Percentiles rank a stretch among this genome's conserved stretches.
These are phyloP conservation scores for Schwanniomyces yamadae DNA, from an alignment of 805 yeast genomes.

Conservation along the genomic window DNA sequence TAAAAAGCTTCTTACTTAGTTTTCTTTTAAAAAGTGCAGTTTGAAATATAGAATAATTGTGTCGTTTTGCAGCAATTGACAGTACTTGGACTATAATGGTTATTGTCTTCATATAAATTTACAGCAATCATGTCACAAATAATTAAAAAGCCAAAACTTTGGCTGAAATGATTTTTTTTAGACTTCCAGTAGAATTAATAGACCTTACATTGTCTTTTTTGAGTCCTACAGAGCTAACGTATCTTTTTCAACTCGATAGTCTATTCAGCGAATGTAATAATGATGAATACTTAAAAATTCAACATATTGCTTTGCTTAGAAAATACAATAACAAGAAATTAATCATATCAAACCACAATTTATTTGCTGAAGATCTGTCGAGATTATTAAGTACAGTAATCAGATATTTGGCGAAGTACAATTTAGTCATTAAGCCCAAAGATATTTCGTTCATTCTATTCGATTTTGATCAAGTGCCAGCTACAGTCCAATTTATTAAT, in stretches of 20 bases:
- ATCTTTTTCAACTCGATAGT: conserved; percentile 8
- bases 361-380: not conserved
- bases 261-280: not conserved
- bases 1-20: too few relatives aligned
- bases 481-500: not conserved
- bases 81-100: conserved; percentile 2
- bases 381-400: conserved; percentile 7
- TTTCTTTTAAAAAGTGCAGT: too few relatives aligned
- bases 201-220: conserved; percentile 7
- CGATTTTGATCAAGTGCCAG: conserved; percentile 7
- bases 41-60: too few relatives aligned
- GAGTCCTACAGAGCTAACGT: conserved; percentile 5
- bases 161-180: conserved; percentile 2
- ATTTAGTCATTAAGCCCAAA: conserved; percentile 19
- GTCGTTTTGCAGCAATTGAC: too few relatives aligned
- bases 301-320: conserved; percentile 10
- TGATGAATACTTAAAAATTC: conserved; percentile 5
- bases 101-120: conserved; percentile 1
- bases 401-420: conserved; percentile 15
- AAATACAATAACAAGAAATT: conserved; percentile 5
- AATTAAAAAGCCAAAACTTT: not conserved
- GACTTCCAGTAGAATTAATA: conserved; percentile 11
- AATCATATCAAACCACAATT: conserved; percentile 6
- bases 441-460: conserved; percentile 15
- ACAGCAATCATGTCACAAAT: not conserved